Base-by-base conservation (phyloP, 306 rosid genomes). In the Acacia crassicarpa region DNA sequence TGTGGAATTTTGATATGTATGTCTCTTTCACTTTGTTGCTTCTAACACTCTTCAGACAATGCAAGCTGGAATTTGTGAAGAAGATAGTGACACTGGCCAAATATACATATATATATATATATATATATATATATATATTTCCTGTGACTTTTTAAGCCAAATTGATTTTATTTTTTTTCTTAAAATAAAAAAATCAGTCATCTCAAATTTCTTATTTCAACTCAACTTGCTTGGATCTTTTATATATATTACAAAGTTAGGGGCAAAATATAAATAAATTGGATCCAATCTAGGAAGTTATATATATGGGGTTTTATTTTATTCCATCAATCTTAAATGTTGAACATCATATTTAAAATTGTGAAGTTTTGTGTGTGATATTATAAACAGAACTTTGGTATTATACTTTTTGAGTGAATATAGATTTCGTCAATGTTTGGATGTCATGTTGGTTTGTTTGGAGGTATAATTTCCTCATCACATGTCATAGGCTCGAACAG, bases 11-110 rank as follows among this genome's bases (percentile, higher is more conserved):
- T 51, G 2, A 17, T 5, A 15, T 25, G 35, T 1, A 25, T 9
- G 62, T 72, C 76, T 72, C 59, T 7, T 27, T 72, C 76, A 72
- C 23, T 72, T 38, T 46, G 38, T 46, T 46, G 61, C 76, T 72
- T 46, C 59, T 15, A 72, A 45, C 41, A 9, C 76, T 45, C 76
- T 72, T 14, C 76, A 46, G 76, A 72, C 76, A 72, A 72, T 8
- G 51, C 76, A 72, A 72, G 76, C 76, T 72, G 76, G 76, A 70
- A 15, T 4, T 14, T 48, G 40, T 6, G 11, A 15, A 46, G 41
- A 30, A 30, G 41, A 63, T 15, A 5, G 41, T 27, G 69, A 38
- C 45, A n/a, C 5, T 63, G 11, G 6, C 43, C 41, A 27, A 27
- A 27, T 27, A 27, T 27, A 27, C 1, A 27, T 27, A 27, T 27